Conservation (phyloP, 2,329 filamentous ascomycete genomes). For the Botryotinia globosa region DNA sequence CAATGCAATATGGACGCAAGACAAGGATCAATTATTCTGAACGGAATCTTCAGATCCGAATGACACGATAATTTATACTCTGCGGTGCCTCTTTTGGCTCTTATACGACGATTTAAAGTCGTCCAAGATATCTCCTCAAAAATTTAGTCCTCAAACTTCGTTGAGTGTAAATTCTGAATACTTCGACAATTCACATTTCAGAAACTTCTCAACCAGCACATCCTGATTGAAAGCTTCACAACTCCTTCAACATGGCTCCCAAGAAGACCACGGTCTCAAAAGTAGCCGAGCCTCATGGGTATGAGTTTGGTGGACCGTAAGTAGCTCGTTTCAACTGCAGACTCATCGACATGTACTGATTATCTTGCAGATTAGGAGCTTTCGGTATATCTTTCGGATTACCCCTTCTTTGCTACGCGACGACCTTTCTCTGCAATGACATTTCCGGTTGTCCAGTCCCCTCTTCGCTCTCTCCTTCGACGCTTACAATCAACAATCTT, state of each 20-base stretch:
- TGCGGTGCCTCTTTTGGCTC: neutral
- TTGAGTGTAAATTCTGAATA: neutral
- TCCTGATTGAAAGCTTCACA: neutral
- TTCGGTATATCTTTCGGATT: conserved; percentile 76
- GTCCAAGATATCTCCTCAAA: neutral
- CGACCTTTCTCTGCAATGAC: conserved; percentile 88
- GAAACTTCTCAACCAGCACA: neutral
- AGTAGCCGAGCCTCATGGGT: conserved; percentile 34
- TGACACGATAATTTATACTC: conserved; percentile 1
- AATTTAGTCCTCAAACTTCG: neutral
- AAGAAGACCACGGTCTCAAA: conserved; percentile 29
- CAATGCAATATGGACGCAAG: neutral
- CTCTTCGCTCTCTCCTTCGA: conserved; percentile 70
- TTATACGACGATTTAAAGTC: neutral
- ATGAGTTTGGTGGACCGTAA: conserved; percentile 40
- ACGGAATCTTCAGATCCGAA: neutral
- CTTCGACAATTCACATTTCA: neutral
- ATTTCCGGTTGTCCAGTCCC: conserved; percentile 86
- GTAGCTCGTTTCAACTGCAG: conserved; percentile 20
- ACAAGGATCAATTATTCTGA: conserved; percentile 6
- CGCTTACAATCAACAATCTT: conserved; percentile 66
- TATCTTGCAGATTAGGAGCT: conserved; percentile 64
- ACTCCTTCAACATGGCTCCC: conserved; percentile 28
- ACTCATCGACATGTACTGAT: neutral
- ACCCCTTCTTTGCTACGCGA: conserved; percentile 73